phyloP scores from a whole-genome alignment of 306 rosid species.

The Cicer cuneatum region DNA sequence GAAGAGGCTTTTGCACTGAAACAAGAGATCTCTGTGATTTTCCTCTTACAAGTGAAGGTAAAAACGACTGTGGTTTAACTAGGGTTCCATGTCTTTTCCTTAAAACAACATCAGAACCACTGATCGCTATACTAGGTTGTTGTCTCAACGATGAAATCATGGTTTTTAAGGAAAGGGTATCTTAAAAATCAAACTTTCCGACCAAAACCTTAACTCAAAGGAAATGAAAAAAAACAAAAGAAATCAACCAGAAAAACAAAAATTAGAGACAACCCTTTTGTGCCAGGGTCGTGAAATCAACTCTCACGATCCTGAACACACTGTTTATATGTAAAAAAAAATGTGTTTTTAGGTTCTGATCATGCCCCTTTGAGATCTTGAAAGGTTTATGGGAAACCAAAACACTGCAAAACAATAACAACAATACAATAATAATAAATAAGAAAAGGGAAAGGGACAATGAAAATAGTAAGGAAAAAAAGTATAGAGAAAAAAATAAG shows the following conservation, averaged over 20 bases:
- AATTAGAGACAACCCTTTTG: constrained; percentile 37
- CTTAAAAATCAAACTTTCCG: constrained; percentile 38
- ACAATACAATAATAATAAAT: background rate
- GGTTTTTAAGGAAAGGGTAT: constrained; percentile 14
- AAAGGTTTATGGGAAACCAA: constrained; percentile 38
- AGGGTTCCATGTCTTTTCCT: constrained; percentile 45
- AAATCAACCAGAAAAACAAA: background rate
- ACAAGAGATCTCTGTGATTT: constrained; percentile 33
- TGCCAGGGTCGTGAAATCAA: constrained; percentile 19
- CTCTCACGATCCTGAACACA: constrained; percentile 19
- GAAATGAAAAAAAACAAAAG: background rate
- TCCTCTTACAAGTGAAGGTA: constrained; percentile 37
- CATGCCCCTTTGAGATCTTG: constrained; percentile 45
- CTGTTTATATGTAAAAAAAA: background rate
- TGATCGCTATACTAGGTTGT: constrained; percentile 50
- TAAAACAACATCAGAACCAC: constrained; percentile 44
- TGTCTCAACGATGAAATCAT: constrained; percentile 57
- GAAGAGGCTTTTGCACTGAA: constrained; percentile 59
- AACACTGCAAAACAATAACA: constrained; percentile 4
- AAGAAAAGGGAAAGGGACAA: background rate
- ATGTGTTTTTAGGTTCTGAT: constrained; percentile 33
- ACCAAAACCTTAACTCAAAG: constrained; percentile 33
- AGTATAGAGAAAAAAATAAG: background rate
- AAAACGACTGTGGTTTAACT: constrained; percentile 39
- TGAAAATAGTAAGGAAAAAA: background rate